phyloP scores from a whole-genome alignment of 192 early-diverging fungal genomes.

The Chytriomyces sp. region DNA sequence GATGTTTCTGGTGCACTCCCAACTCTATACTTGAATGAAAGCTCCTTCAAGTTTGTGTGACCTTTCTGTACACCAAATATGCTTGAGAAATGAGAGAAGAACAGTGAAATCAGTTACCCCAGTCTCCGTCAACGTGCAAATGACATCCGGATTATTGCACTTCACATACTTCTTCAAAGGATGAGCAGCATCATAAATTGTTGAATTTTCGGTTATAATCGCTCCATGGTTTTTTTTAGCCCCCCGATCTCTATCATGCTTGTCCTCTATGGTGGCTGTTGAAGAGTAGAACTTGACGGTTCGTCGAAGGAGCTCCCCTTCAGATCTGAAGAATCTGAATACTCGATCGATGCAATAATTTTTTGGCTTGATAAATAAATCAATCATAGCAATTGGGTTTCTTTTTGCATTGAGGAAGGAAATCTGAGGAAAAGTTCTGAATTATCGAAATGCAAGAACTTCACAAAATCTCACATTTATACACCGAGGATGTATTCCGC shows the following conservation, averaged over 20 bases:
- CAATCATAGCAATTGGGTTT: constrained; percentile 31
- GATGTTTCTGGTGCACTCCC: constrained; percentile 33
- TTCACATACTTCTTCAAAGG: constrained; percentile 42
- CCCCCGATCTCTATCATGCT: neutral
- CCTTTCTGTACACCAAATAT: constrained; percentile 8
- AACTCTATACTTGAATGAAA: constrained; percentile 46
- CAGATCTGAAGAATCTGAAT: constrained; percentile 45
- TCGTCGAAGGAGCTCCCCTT: constrained; percentile 47
- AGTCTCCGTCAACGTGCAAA: constrained; percentile 37
- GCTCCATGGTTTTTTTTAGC: neutral
- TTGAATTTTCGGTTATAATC: constrained; percentile 10
- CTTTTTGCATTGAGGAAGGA: constrained; percentile 33
- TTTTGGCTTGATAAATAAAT: constrained; percentile 31
- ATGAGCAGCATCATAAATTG: constrained; percentile 30
- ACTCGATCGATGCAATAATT: constrained; percentile 36
- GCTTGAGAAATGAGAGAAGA: too few relatives aligned
- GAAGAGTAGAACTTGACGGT: constrained; percentile 29
- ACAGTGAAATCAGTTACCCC: constrained; percentile 25
- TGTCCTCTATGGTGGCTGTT: neutral
- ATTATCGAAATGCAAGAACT: neutral
- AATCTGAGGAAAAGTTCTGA: constrained; percentile 13
- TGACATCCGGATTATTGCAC: constrained; percentile 47
- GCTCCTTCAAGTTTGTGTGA: constrained; percentile 34
- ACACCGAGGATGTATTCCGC: constrained; percentile 11
- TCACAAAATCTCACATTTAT: constrained; percentile 10